Conservation (phyloP, 345 rosid genomes). For the Aurinia saxatilis region DNA sequence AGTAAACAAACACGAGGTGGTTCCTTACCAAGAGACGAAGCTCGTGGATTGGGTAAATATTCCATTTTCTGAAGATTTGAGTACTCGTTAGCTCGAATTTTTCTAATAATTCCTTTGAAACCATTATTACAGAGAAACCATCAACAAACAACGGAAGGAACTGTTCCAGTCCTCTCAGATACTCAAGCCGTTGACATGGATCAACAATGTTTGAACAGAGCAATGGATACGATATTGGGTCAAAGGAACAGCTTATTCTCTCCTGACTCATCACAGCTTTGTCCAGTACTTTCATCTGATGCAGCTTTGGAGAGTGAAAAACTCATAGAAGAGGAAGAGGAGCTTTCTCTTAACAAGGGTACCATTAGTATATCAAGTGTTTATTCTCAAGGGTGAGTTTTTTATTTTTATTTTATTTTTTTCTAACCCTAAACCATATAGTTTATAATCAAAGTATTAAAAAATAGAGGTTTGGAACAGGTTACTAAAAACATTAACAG, state of each 20-base stretch:
- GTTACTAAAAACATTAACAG: slow-evolving; percentile 59
- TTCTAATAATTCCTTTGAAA: neutral
- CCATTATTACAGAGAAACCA: slow-evolving; percentile 35
- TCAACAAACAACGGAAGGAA: slow-evolving; percentile 36
- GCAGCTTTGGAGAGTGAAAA: neutral
- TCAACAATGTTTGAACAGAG: slow-evolving; percentile 29
- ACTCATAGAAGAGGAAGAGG: slow-evolving; percentile 35
- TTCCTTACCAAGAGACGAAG: slow-evolving; percentile 48
- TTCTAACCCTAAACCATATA: neutral
- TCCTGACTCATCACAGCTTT: slow-evolving; percentile 20
- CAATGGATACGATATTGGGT: slow-evolving; percentile 33
- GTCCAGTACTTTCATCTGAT: slow-evolving; percentile 26
- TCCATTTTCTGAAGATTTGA: neutral
- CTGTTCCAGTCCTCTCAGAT: slow-evolving; percentile 15
- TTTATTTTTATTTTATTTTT: no score
- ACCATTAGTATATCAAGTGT: slow-evolving; percentile 67
- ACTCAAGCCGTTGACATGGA: slow-evolving; percentile 18
- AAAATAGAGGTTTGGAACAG: slow-evolving; percentile 29
- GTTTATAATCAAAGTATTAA: no score
- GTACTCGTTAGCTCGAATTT: neutral
- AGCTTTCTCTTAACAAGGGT: slow-evolving; percentile 55
- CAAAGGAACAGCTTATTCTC: slow-evolving; percentile 38
- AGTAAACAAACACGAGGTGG: slow-evolving; percentile 63
- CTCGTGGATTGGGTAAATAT: slow-evolving; percentile 52
- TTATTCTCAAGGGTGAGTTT: slow-evolving; percentile 67